These are phyloP conservation scores for Neurospora sp. DNA, from an alignment of 495 filamentous ascomycete genomes.

Conservation along the genomic window DNA sequence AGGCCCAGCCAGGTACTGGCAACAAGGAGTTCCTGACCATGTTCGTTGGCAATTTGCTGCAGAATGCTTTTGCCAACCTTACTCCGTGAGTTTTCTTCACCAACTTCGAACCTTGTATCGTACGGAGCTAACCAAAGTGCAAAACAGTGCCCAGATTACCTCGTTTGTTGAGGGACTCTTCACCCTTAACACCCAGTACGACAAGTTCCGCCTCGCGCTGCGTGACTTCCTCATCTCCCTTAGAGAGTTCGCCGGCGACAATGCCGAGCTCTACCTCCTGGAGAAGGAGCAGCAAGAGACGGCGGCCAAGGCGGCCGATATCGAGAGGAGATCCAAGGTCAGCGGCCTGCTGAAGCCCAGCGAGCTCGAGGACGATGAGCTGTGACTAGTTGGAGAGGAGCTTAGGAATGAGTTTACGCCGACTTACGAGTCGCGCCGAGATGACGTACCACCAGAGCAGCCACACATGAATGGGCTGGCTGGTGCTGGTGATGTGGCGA, in stretches of 20 bases:
- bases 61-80: constrained; percentile 87
- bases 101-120: neutral
- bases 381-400: constrained; percentile 66
- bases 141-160: constrained; percentile 66
- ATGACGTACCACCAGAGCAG: constrained; percentile 6
- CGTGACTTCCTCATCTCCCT: constrained; percentile 96
- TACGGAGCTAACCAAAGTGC: constrained; percentile 25
- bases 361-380: constrained; percentile 88
- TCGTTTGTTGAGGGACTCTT: constrained; percentile 84
- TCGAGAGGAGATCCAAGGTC: constrained; percentile 82
- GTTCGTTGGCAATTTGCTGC: constrained; percentile 77
- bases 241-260: constrained; percentile 90
- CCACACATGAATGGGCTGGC: neutral
- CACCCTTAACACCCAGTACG: constrained; percentile 66
- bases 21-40: constrained; percentile 85
- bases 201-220: constrained; percentile 84
- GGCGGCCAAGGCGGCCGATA: constrained; percentile 70
- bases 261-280: constrained; percentile 88
- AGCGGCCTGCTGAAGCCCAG: constrained; percentile 87
- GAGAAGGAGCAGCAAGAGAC: constrained; percentile 79
- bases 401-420: constrained; percentile 49
- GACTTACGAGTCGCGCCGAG: constrained; percentile 7
- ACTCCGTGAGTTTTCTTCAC: constrained; percentile 59
- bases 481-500: neutral
- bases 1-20: constrained; percentile 67